These are phyloP conservation scores for Orychophragmus violaceus DNA, from an alignment of 345 rosid genomes.

Conservation along the genomic window DNA sequence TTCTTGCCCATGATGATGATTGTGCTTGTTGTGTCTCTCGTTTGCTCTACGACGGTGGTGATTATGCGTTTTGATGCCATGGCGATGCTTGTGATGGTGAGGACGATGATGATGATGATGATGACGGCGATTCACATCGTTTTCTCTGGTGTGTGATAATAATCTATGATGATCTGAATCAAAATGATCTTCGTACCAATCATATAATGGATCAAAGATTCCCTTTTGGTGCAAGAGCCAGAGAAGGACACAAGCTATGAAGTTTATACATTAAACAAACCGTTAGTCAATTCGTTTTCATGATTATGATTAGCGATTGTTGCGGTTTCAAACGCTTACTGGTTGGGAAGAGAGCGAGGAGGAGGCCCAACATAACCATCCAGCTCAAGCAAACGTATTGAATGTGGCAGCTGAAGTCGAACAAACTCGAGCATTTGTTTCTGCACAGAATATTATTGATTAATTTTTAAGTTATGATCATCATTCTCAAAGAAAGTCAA, in stretches of 20 bases:
- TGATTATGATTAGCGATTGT: neutral
- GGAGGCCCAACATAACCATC: conserved; percentile 67
- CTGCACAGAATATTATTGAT: conserved; percentile 28
- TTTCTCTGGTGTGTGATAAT: conserved; percentile 2
- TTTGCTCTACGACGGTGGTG: conserved; percentile 16
- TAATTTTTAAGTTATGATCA: neutral
- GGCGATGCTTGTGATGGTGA: conserved; percentile 1
- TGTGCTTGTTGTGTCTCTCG: conserved; percentile 42
- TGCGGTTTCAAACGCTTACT: conserved; percentile 33
- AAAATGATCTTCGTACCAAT: conserved; percentile 77
- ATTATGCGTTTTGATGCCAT: conserved; percentile 15
- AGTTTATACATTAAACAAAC: neutral
- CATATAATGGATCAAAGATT: conserved; percentile 67
- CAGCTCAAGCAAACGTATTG: conserved; percentile 89
- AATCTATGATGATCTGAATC: conserved; percentile 3
- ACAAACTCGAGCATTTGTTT: conserved; percentile 66
- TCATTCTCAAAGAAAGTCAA: neutral
- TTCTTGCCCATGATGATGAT: conserved; percentile 32
- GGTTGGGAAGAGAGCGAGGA: conserved; percentile 63
- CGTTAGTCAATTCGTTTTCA: neutral
- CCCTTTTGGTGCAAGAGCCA: conserved; percentile 91
- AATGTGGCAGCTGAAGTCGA: conserved; percentile 83
- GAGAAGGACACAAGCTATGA: conserved; percentile 57
- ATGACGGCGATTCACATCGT: conserved; percentile 12
- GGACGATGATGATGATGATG: neutral